Evolutionary conservation across 257 asterid genomes (phyloP).

Genomic region (Solanum ahanhuiri): DNA sequence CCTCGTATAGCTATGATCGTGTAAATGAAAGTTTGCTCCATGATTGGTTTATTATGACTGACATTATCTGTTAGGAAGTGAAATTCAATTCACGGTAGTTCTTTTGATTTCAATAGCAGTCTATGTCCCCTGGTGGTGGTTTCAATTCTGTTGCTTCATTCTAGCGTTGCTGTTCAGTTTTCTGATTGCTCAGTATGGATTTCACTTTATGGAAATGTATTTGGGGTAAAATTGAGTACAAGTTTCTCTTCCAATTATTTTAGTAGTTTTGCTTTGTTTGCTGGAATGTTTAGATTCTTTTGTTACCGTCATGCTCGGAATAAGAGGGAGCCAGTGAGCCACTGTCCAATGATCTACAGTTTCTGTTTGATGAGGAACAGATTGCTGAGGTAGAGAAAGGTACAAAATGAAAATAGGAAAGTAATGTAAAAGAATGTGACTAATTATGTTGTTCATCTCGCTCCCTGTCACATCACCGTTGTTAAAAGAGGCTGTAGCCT

Average conservation of each 20-base stretch:
- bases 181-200: neutral
- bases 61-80: neutral
- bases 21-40: neutral
- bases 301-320: neutral
- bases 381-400: neutral
- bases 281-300: neutral
- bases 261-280: neutral
- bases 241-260: neutral
- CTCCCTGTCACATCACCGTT: neutral
- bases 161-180: neutral
- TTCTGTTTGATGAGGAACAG: neutral
- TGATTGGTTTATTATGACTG: neutral
- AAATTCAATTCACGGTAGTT: neutral
- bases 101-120: neutral
- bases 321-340: neutral
- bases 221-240: neutral
- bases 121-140: neutral
- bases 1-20: neutral
- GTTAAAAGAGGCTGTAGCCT: neutral
- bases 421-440: neutral
- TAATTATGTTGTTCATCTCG: neutral
- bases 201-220: neutral
- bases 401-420: neutral
- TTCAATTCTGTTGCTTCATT: neutral
- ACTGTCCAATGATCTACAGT: neutral